These are phyloP conservation scores for Eleusine indica DNA, from an alignment of 176 grass and related monocot species.

Conservation along the genomic window DNA sequence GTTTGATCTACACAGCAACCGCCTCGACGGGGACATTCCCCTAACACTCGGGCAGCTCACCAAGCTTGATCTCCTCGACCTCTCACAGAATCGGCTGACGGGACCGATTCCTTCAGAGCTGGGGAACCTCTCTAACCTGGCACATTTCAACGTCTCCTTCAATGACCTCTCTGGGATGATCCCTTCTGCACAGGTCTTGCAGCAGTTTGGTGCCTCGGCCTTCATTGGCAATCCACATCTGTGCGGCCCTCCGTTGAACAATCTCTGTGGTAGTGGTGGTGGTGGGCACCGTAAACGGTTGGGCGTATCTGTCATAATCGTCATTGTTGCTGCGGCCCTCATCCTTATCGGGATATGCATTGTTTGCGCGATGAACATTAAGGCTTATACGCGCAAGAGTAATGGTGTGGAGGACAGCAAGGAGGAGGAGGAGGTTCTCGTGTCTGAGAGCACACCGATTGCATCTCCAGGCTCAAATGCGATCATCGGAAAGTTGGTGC, in stretches of 20 bases:
- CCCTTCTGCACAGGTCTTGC: conserved; percentile 57
- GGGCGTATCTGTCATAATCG: conserved; percentile 68
- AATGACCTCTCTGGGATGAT: conserved; percentile 82
- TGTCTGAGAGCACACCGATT: conserved; percentile 71
- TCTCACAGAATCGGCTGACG: conserved; percentile 66
- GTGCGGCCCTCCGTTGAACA: conserved; percentile 74
- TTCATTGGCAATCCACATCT: conserved; percentile 70
- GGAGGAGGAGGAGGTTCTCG: conserved; percentile 71
- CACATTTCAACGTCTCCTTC: conserved; percentile 81
- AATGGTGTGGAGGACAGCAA: conserved; percentile 41
- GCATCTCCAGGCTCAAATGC: conserved; percentile 55
- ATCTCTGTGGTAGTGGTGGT: conserved; percentile 33
- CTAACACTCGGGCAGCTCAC: conserved; percentile 66
- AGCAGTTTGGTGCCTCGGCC: conserved; percentile 51
- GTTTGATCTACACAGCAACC: conserved; percentile 79
- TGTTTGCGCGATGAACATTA: conserved; percentile 82
- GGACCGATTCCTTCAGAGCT: conserved; percentile 63
- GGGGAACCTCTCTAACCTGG: conserved; percentile 62
- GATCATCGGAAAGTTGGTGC: conserved; percentile 88
- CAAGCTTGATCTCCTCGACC: conserved; percentile 70
- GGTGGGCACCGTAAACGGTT: conserved; percentile 35
- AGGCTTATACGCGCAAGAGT: conserved; percentile 55
- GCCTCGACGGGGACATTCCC: conserved; percentile 63
- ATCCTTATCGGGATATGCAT: conserved; percentile 87
- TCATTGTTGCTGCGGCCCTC: conserved; percentile 75